Evolutionary conservation across 495 filamentous ascomycete species (phyloP).

Genomic region (Evansstolkia leycettana): DNA sequence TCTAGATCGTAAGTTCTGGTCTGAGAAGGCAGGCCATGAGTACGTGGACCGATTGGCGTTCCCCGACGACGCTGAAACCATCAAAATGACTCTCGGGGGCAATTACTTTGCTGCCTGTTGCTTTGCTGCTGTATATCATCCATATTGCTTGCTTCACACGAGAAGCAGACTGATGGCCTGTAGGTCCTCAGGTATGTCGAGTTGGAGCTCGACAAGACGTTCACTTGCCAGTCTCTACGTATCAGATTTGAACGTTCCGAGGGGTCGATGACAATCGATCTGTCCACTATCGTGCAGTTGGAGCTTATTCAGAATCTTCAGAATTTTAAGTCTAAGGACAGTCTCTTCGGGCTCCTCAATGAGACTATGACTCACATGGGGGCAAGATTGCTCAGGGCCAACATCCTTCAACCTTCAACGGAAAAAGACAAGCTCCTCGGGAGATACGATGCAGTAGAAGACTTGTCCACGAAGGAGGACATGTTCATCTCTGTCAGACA

Average conservation of each 20-base stretch:
- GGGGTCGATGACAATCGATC: slow-evolving; percentile 89
- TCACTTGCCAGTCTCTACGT: slow-evolving; percentile 65
- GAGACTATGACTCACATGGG: slow-evolving; percentile 84
- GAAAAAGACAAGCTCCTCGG: slow-evolving; percentile 45
- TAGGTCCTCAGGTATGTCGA: slow-evolving; percentile 79
- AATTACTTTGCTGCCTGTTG: slow-evolving; percentile 89
- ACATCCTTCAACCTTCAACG: slow-evolving; percentile 83
- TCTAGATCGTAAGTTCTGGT: slow-evolving; percentile 79
- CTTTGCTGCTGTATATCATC: slow-evolving; percentile 64
- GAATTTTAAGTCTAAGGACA: slow-evolving; percentile 59
- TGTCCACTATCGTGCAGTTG: slow-evolving; percentile 69
- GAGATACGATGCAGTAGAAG: slow-evolving; percentile 75
- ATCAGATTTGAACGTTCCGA: slow-evolving; percentile 83
- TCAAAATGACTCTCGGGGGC: slow-evolving; percentile 63
- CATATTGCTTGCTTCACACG: not conserved
- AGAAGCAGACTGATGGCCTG: slow-evolving; percentile 9
- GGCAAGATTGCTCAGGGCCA: slow-evolving; percentile 62
- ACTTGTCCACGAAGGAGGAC: slow-evolving; percentile 71
- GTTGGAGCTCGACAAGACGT: slow-evolving; percentile 46
- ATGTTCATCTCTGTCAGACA: slow-evolving; percentile 72
- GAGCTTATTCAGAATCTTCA: slow-evolving; percentile 86
- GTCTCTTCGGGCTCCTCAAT: slow-evolving; percentile 74
- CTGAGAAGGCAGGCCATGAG: slow-evolving; percentile 66
- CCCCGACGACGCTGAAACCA: slow-evolving; percentile 59
- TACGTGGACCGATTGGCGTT: slow-evolving; percentile 72